A percentile compares a stretch with the other conserved stretches of the same genome.
Conservation (phyloP, 768 basidiomycete species). For the Trametes cubensis region DNA sequence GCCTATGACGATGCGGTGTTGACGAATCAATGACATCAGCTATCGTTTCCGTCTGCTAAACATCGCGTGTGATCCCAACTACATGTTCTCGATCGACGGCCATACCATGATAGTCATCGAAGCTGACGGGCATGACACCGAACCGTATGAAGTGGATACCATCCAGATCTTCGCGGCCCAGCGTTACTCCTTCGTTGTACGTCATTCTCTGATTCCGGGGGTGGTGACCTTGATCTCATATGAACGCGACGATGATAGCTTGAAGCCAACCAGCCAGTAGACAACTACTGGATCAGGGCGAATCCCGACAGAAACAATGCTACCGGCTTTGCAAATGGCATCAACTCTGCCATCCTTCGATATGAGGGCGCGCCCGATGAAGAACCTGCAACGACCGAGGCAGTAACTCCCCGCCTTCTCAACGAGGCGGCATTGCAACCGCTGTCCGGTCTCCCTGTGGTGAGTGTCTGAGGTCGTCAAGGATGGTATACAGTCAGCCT, state of each 20-base stretch:
- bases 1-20: slow-evolving; percentile 19
- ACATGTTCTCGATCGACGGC: slow-evolving; percentile 47
- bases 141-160: slow-evolving; percentile 43
- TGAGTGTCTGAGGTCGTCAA: background rate
- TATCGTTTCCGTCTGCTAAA: slow-evolving; percentile 45
- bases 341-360: slow-evolving; percentile 49
- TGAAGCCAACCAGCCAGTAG: slow-evolving; percentile 43
- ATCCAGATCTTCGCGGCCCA: slow-evolving; percentile 47
- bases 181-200: slow-evolving; percentile 35
- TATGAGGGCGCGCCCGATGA: slow-evolving; percentile 42
- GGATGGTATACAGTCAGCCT: too few species aligned
- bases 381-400: slow-evolving; percentile 37
- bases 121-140: slow-evolving; percentile 44
- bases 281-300: slow-evolving; percentile 40
- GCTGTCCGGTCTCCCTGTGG: slow-evolving; percentile 31
- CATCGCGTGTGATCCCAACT: slow-evolving; percentile 49
- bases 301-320: background rate
- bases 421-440: slow-evolving; percentile 23
- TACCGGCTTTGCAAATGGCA: slow-evolving; percentile 37
- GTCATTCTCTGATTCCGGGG: background rate
- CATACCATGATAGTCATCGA: slow-evolving; percentile 53
- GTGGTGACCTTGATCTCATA: background rate
- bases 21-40: slow-evolving; percentile 32
- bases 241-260: slow-evolving; percentile 26
- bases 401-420: slow-evolving; percentile 9